These are phyloP conservation scores for Flagelloscypha sp. DNA, from an alignment of 768 basidiomycete genomes.

Conservation along the genomic window DNA sequence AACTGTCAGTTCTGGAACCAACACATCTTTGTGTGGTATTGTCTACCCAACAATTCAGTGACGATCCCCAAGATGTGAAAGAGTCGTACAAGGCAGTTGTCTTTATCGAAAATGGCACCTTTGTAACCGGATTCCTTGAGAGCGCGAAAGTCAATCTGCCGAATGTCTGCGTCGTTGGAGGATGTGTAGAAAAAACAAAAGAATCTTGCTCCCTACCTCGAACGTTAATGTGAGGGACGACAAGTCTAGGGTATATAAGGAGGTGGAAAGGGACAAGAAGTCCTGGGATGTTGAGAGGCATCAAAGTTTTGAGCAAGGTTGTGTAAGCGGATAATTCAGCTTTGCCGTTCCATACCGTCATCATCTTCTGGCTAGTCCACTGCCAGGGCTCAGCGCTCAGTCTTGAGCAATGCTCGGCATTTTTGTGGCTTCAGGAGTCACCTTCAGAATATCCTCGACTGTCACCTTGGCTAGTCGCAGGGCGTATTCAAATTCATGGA, in stretches of 20 bases:
- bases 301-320: no score
- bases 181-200: constrained; percentile 1
- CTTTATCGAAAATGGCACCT: constrained; percentile 95
- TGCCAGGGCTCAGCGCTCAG: no score
- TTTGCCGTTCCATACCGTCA: no score
- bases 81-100: constrained; percentile 80
- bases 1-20: constrained; percentile 73
- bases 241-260: constrained; percentile 54
- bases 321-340: no score
- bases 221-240: constrained; percentile 56
- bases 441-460: no score
- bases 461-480: no score
- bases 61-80: background rate
- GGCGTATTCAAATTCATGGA: no score
- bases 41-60: constrained; percentile 44
- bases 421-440: no score
- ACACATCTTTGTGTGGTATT: constrained; percentile 61
- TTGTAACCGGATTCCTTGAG: constrained; percentile 71
- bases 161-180: constrained; percentile 63
- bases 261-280: constrained; percentile 65
- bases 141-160: constrained; percentile 69
- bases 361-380: no score
- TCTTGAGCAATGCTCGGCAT: no score
- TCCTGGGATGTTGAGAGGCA: constrained; percentile 73
- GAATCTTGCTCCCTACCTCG: constrained; percentile 42